Percentiles rank a stretch among this genome's conserved stretches.
Conservation (phyloP, 768 basidiomycete genomes). For the Podaxis carcinomalis region DNA sequence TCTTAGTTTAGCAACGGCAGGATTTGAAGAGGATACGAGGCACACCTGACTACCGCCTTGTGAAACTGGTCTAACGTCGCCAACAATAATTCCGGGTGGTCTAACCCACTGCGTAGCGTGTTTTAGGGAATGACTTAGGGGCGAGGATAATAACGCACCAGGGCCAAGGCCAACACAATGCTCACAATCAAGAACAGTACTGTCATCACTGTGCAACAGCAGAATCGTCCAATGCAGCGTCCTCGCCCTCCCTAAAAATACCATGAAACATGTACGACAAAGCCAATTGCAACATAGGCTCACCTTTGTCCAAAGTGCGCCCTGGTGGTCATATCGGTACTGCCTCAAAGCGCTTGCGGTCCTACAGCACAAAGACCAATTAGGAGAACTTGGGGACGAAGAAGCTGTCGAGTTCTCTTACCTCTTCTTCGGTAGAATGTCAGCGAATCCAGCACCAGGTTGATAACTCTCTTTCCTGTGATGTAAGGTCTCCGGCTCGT, state of each 20-base stretch:
- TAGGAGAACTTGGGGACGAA: neutral
- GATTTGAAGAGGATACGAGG: neutral
- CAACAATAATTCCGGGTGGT: conserved; percentile 65
- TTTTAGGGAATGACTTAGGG: neutral
- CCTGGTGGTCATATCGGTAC: conserved; percentile 55
- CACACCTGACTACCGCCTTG: conserved; percentile 42
- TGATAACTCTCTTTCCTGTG: conserved; percentile 8
- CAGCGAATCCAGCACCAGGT: neutral
- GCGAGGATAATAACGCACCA: conserved; percentile 42
- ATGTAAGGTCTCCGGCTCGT: neutral
- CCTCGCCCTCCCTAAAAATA: conserved; percentile 52
- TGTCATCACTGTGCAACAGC: conserved; percentile 71
- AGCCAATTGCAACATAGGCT: neutral
- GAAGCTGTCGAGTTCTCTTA: neutral
- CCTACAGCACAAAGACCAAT: conserved; percentile 17
- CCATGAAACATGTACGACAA: neutral
- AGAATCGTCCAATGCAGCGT: conserved; percentile 64
- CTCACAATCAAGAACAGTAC: conserved; percentile 58
- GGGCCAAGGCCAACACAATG: conserved; percentile 59
- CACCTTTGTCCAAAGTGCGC: conserved; percentile 69
- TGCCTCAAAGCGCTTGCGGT: conserved; percentile 39
- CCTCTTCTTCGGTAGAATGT: neutral
- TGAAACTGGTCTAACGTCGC: conserved; percentile 37
- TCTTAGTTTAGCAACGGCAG: neutral
- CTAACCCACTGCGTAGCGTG: conserved; percentile 57